Base-by-base conservation (phyloP, 495 filamentous ascomycete genomes). In the Aspergillus avenaceus region DNA sequence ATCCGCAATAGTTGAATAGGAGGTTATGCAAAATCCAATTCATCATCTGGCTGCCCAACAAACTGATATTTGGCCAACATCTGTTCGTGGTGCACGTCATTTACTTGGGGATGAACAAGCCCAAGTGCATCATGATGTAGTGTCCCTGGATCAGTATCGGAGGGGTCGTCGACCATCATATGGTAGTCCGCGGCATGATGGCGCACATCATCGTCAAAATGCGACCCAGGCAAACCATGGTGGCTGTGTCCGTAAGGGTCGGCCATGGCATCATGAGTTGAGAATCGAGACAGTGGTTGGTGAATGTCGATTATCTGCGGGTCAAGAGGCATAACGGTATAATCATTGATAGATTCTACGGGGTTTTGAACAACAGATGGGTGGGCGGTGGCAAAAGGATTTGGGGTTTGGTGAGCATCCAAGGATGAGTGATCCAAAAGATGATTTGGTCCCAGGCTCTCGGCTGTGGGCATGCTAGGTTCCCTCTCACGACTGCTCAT, bases 251-350 rank as follows among this genome's bases (percentile, higher is more conserved):
- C 53, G 52, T 70, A 76, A 1, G 60, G 60, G 44, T 65, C 61
- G 14, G 60, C 24, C 55, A 74, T 70, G 13, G 62, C 47, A 28
- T 70, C 66, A 23, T 74, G 71, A 24, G 67, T 60, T 41, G 67
- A 69, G 31, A 64, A 71, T 18, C 64, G 62, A 27, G 69, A 59
- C 2, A 74, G 60, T 19, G 71, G 71, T 42, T 66, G 64, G 38
- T 74, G 63, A 21, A 69, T 55, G 25, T 71, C 66, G 49, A 76
- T 74, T 11, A 76, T 76, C 29, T 73, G 71, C 14, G 73, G 71
- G 34, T 76, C 73, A 2, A 76, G 59, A 22, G 73, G 71, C 60
- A 74, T 62, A 37, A 64, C 60, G 3, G 62, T 61, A 48, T 71
- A 76, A 38, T 66, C 67, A 29, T 60, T 51, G 49, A 76, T 70